Percentiles rank a stretch among this genome's conserved stretches.
Evolutionary conservation across 2,329 filamentous ascomycete genomes (phyloP).

Genomic region (Bipolaris zeicola): DNA sequence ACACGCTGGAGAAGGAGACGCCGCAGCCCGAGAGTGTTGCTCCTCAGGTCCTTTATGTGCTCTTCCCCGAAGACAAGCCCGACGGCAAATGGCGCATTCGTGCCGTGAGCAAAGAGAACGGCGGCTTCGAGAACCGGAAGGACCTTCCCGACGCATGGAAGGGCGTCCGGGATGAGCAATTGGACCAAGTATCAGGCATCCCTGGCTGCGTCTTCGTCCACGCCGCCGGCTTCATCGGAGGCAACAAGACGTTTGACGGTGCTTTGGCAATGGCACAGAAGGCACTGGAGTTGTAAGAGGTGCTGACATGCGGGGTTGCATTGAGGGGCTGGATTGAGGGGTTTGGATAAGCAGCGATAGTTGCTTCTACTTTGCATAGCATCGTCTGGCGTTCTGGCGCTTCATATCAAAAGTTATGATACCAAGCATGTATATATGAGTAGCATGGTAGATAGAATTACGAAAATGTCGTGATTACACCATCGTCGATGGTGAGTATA

Average conservation of each 20-base stretch:
- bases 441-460: constrained; percentile 17
- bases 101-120: constrained; percentile 81
- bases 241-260: constrained; percentile 89
- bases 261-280: constrained; percentile 83
- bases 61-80: constrained; percentile 82
- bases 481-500: background rate
- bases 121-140: constrained; percentile 91
- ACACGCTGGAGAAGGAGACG: constrained; percentile 73
- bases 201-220: constrained; percentile 89
- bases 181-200: constrained; percentile 73
- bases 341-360: constrained; percentile 18
- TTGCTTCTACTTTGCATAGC: constrained; percentile 29
- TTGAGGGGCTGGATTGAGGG: background rate
- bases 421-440: constrained; percentile 22
- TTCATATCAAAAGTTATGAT: constrained; percentile 35
- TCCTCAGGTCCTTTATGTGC: constrained; percentile 77
- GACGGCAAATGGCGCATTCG: constrained; percentile 92
- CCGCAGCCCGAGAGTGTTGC: constrained; percentile 49
- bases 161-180: constrained; percentile 82
- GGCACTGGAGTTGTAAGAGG: constrained; percentile 59
- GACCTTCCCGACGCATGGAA: constrained; percentile 90
- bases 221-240: constrained; percentile 93
- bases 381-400: constrained; percentile 39
- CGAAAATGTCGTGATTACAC: constrained; percentile 9
- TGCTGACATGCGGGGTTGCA: background rate